Percentiles rank a stretch among this genome's conserved stretches.
Conservation (phyloP, 192 early-diverging fungal species). For the Backusella australiensis region DNA sequence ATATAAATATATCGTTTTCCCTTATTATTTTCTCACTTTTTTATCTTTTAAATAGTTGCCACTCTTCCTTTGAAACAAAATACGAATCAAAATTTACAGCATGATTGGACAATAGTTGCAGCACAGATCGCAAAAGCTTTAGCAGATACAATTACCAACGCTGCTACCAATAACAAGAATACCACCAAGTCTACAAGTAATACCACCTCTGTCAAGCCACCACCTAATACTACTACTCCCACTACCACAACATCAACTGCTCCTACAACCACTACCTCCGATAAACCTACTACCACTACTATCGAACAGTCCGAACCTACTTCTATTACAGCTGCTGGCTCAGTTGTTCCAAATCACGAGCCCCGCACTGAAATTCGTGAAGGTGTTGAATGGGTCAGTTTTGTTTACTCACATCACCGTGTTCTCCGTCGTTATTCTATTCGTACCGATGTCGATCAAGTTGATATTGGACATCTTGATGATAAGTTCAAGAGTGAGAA, state of each 20-base stretch:
- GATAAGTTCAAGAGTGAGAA: slow-evolving; percentile 67
- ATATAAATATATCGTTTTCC: neutral
- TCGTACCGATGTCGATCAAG: slow-evolving; percentile 70
- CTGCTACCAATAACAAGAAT: neutral
- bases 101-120: slow-evolving; percentile 20
- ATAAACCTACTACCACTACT: neutral
- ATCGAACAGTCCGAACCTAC: neutral
- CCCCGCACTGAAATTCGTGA: slow-evolving; percentile 38
- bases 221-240: neutral
- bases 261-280: neutral
- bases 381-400: slow-evolving; percentile 65
- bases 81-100: neutral
- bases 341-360: slow-evolving; percentile 25
- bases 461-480: slow-evolving; percentile 44
- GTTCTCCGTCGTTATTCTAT: slow-evolving; percentile 57
- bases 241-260: neutral
- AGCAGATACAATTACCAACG: neutral
- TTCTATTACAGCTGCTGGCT: slow-evolving; percentile 14
- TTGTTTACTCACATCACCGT: slow-evolving; percentile 69
- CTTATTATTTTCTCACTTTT: neutral
- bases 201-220: neutral
- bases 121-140: slow-evolving; percentile 19
- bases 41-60: neutral
- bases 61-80: neutral
- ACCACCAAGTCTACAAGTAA: slow-evolving; percentile 4